Evolutionary conservation across 2,329 filamentous ascomycete species (phyloP).

Genomic region (Ophiostoma quercus): DNA sequence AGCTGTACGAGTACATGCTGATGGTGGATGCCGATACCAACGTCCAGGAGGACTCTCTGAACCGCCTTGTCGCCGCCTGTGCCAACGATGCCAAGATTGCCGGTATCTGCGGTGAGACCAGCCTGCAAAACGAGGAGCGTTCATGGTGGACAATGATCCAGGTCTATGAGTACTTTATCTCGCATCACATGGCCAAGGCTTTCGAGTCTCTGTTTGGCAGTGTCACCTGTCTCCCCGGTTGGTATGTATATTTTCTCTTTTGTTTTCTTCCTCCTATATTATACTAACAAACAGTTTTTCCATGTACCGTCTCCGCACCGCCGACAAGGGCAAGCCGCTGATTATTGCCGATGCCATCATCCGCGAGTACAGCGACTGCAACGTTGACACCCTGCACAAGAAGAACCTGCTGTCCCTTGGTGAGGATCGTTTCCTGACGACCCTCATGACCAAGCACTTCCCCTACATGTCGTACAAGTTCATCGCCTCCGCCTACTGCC

Average conservation of each 20-base stretch:
- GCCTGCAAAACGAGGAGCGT: slow-evolving; percentile 87
- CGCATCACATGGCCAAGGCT: slow-evolving; percentile 91
- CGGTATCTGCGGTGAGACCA: slow-evolving; percentile 95
- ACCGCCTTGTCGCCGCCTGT: slow-evolving; percentile 85
- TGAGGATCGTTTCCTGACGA: slow-evolving; percentile 95
- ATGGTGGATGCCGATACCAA: slow-evolving; percentile 98
- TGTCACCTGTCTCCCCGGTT: slow-evolving; percentile 97
- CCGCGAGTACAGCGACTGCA: slow-evolving; percentile 78
- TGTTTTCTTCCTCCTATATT: background rate
- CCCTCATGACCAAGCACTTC: slow-evolving; percentile 97
- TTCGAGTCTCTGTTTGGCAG: slow-evolving; percentile 97
- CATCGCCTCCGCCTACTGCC: slow-evolving; percentile 83
- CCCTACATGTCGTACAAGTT: slow-evolving; percentile 96
- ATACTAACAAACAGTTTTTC: slow-evolving; percentile 64
- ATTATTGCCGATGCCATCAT: slow-evolving; percentile 90
- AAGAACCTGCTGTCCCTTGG: slow-evolving; percentile 92
- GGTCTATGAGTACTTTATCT: slow-evolving; percentile 99
- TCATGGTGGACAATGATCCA: slow-evolving; percentile 99
- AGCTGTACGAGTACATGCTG: slow-evolving; percentile 92
- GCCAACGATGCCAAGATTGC: slow-evolving; percentile 93
- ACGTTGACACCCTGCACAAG: slow-evolving; percentile 91
- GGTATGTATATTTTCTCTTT: slow-evolving; percentile 56
- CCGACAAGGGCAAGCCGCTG: slow-evolving; percentile 87
- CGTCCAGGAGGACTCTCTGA: slow-evolving; percentile 86
- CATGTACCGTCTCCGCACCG: slow-evolving; percentile 95